These are phyloP conservation scores for Fraxinus excelsior DNA, from an alignment of 257 asterid species.

Conservation along the genomic window DNA sequence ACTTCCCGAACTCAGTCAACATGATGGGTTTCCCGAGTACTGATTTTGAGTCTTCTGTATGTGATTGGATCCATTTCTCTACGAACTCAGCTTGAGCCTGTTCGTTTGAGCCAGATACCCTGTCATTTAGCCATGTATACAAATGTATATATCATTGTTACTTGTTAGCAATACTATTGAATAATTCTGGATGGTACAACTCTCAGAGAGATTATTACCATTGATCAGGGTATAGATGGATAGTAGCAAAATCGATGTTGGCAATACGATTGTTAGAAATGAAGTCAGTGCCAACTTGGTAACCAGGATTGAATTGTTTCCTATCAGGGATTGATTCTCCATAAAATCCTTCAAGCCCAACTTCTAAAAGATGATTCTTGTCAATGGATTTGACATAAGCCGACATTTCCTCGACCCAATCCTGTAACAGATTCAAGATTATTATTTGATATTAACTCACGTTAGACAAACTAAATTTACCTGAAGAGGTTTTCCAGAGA, in stretches of 20 bases:
- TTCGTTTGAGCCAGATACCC: slow-evolving; percentile 43
- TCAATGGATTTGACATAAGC: slow-evolving; percentile 56
- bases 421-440: slow-evolving; percentile 22
- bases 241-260: slow-evolving; percentile 59
- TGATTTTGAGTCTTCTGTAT: slow-evolving; percentile 43
- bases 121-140: not conserved
- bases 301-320: slow-evolving; percentile 55
- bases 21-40: slow-evolving; percentile 46
- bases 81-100: slow-evolving; percentile 42
- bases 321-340: slow-evolving; percentile 52
- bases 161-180: too few relatives aligned
- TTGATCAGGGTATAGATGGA: slow-evolving; percentile 65
- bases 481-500: slow-evolving; percentile 45
- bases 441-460: not conserved
- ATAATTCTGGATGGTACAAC: too few relatives aligned
- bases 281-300: slow-evolving; percentile 62
- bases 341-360: slow-evolving; percentile 74
- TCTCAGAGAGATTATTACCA: slow-evolving; percentile 42
- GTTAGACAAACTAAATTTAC: slow-evolving; percentile 13
- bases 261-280: slow-evolving; percentile 43
- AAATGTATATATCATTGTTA: not conserved
- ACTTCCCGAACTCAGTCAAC: slow-evolving; percentile 60
- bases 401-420: slow-evolving; percentile 54
- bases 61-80: slow-evolving; percentile 45
- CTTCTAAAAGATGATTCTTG: slow-evolving; percentile 46